Percentiles rank a stretch among this genome's conserved stretches.
These are phyloP conservation scores for Deinandra increscens DNA, from an alignment of 129 eudicot species.

Conservation along the genomic window DNA sequence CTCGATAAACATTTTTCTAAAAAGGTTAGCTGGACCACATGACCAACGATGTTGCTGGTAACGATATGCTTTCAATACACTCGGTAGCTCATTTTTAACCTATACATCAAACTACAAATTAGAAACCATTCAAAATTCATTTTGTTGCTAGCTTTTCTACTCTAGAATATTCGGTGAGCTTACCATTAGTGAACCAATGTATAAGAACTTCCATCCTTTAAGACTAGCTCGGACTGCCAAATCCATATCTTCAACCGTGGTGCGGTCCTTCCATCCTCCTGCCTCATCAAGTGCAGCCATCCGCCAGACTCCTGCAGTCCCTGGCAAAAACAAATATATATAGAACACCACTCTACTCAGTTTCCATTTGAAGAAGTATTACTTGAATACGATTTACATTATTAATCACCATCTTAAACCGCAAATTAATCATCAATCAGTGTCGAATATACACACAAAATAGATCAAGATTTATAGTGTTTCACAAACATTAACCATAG, in stretches of 20 bases:
- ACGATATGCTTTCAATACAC: conserved; percentile 34
- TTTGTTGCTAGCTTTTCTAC: not conserved
- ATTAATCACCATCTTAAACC: not conserved
- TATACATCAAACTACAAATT: not conserved
- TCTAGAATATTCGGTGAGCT: not conserved
- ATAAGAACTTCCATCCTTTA: conserved; percentile 77
- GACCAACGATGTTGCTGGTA: conserved; percentile 25
- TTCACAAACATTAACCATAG: too few relatives aligned
- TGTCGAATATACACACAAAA: not conserved
- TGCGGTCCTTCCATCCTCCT: conserved; percentile 19
- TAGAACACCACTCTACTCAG: not conserved
- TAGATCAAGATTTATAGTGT: too few relatives aligned
- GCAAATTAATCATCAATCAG: not conserved
- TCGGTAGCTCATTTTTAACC: conserved; percentile 35
- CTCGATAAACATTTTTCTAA: conserved; percentile 33
- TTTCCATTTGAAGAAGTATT: not conserved
- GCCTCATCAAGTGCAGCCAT: conserved; percentile 20
- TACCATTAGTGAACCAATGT: conserved; percentile 75
- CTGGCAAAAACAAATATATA: not conserved
- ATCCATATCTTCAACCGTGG: conserved; percentile 20
- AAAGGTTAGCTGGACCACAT: conserved; percentile 39
- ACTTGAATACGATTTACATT: not conserved
- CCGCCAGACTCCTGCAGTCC: conserved; percentile 16
- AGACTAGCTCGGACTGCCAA: conserved; percentile 47
- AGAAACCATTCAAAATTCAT: not conserved